Percentiles rank a stretch among this genome's conserved stretches.
phyloP scores from a whole-genome alignment of 371 early-diverging fungal species.

The Fennellomyces sp. region DNA sequence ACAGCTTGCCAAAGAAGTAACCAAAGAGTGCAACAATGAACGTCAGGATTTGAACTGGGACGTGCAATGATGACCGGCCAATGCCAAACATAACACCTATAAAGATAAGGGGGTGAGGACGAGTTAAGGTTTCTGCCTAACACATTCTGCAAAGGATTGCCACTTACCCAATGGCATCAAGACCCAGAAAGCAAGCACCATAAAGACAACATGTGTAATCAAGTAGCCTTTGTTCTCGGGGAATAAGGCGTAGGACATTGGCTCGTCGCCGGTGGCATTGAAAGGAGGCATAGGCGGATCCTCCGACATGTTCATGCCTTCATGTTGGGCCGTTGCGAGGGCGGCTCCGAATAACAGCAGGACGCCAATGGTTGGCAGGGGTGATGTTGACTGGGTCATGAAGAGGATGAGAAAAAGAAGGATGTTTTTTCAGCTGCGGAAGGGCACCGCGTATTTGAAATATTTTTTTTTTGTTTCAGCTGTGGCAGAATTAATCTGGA shows the following conservation, averaged over 20 bases:
- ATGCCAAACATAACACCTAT: constrained; percentile 54
- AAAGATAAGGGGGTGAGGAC: background rate
- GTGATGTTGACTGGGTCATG: constrained; percentile 2
- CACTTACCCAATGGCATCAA: constrained; percentile 51
- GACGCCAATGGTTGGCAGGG: background rate
- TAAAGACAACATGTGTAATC: constrained; percentile 44
- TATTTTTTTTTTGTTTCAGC: constrained; percentile 1
- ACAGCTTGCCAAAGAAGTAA: constrained; percentile 48
- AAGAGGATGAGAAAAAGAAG: background rate
- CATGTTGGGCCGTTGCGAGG: constrained; percentile 24
- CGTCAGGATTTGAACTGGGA: constrained; percentile 40
- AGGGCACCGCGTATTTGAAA: background rate
- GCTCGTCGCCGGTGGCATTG: constrained; percentile 50
- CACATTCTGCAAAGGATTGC: background rate
- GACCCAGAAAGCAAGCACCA: constrained; percentile 52
- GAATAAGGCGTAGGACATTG: constrained; percentile 53
- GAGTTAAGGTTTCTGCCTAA: too few relatives aligned
- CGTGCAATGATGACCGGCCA: constrained; percentile 49
- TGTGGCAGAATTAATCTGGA: background rate
- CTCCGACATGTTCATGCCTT: constrained; percentile 21
- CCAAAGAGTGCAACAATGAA: constrained; percentile 41
- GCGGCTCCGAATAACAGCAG: constrained; percentile 12
- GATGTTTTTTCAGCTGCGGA: background rate
- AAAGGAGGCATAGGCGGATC: constrained; percentile 38
- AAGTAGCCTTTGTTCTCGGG: constrained; percentile 44